phyloP scores from a whole-genome alignment of 2,329 filamentous ascomycete species.

The Aureobasidium leucospermi region DNA sequence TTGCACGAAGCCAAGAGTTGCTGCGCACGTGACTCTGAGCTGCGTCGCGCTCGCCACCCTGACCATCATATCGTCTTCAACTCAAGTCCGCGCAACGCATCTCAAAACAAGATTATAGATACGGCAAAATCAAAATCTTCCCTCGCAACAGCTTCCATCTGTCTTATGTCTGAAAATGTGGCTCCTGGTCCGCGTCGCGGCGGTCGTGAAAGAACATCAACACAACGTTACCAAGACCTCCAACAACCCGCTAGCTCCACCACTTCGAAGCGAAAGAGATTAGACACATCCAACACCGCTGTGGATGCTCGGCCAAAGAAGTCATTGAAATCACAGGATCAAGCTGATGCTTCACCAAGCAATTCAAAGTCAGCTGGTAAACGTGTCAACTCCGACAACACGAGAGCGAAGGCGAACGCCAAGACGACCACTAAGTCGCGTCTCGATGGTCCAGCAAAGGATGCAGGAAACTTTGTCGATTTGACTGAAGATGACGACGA shows the following conservation, averaged over 20 bases:
- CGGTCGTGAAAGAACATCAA: background rate
- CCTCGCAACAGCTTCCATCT: fast-evolving
- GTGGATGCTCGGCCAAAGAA: background rate
- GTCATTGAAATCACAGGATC: background rate
- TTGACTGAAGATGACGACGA: constrained; percentile 12
- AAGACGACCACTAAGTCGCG: background rate
- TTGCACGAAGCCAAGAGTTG: background rate
- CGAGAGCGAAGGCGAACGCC: background rate
- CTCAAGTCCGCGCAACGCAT: background rate
- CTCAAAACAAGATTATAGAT: background rate
- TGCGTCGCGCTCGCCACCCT: background rate
- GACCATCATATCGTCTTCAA: background rate
- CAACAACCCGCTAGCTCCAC: background rate
- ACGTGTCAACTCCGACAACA: background rate
- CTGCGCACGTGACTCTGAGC: background rate
- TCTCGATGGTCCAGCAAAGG: background rate
- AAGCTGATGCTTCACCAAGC: background rate
- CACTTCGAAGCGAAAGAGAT: background rate
- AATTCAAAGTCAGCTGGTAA: background rate
- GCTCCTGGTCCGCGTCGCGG: background rate
- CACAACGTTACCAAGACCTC: background rate
- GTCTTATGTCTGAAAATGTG: background rate
- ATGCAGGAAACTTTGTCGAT: background rate
- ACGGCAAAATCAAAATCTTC: background rate
- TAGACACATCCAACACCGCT: background rate